A percentile compares a stretch with the other conserved stretches of the same genome.
phyloP scores from a whole-genome alignment of 306 rosid genomes.

The Quercus rubra region DNA sequence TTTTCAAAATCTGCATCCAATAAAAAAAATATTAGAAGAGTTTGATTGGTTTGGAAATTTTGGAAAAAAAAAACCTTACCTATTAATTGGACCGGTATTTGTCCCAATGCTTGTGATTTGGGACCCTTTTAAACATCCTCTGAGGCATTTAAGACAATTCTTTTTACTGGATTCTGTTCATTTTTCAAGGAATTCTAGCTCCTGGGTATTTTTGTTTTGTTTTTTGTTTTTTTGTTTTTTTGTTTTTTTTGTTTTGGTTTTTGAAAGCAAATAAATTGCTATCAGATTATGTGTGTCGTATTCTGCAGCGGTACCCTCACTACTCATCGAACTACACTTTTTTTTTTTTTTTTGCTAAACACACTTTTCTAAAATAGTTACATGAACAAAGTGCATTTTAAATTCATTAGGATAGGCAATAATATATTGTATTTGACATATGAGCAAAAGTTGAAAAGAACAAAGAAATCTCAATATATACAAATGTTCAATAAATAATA shows the following conservation, averaged over 20 bases:
- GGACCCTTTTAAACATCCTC: constrained; percentile 33
- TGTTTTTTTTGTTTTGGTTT: no score
- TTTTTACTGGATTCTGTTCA: constrained; percentile 37
- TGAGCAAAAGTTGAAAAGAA: neutral
- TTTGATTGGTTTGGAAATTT: no score
- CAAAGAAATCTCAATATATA: neutral
- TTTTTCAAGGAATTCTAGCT: constrained; percentile 42
- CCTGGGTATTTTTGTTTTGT: no score
- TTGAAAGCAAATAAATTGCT: neutral
- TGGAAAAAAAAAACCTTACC: no score
- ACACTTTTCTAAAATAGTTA: neutral
- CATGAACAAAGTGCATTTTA: neutral
- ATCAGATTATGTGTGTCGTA: neutral
- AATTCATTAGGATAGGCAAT: neutral
- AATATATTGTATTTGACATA: neutral
- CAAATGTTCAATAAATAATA: neutral
- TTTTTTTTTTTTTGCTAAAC: no score
- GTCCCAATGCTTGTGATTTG: constrained; percentile 10
- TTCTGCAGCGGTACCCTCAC: no score
- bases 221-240: no score
- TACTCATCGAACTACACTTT: no score
- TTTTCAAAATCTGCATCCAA: no score
- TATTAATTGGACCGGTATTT: no score
- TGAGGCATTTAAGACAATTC: neutral
- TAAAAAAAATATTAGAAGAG: no score